Conservation (phyloP, 805 yeast species). For the Groenewaldozyma salmanticensis region DNA sequence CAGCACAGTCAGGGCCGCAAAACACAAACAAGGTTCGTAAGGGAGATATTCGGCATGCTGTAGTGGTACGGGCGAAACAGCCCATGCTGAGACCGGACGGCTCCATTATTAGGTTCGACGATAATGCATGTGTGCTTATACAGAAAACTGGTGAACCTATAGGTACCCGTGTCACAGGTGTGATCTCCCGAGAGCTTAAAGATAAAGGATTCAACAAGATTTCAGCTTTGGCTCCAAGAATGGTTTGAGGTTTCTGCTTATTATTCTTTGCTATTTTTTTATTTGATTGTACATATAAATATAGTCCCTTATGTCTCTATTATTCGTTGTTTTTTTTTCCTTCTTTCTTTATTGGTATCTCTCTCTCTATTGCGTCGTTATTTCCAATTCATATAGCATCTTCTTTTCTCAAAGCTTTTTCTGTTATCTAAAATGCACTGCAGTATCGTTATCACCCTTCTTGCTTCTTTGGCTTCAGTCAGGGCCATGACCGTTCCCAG, state of each 20-base stretch:
- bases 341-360: background rate
- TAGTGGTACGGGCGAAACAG: slow-evolving; percentile 86
- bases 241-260: slow-evolving; percentile 31
- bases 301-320: background rate
- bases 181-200: slow-evolving; percentile 84
- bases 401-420: too few relatives aligned
- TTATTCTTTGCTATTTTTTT: slow-evolving; percentile 17
- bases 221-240: slow-evolving; percentile 84
- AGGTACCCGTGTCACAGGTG: slow-evolving; percentile 85
- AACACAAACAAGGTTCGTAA: slow-evolving; percentile 70
- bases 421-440: background rate
- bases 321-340: background rate
- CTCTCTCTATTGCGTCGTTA: too few relatives aligned
- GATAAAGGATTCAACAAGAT: slow-evolving; percentile 77
- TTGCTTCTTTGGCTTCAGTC: background rate
- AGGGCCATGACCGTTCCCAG: background rate
- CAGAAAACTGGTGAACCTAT: slow-evolving; percentile 90
- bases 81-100: slow-evolving; percentile 77
- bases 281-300: background rate
- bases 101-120: slow-evolving; percentile 76
- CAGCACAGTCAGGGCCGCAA: slow-evolving; percentile 61
- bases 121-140: slow-evolving; percentile 91
- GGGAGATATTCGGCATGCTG: slow-evolving; percentile 94
- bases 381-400: too few relatives aligned
- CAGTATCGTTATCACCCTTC: background rate